Base-by-base conservation (phyloP, 2,329 filamentous ascomycete species). In the Sclerotinia spermophila region DNA sequence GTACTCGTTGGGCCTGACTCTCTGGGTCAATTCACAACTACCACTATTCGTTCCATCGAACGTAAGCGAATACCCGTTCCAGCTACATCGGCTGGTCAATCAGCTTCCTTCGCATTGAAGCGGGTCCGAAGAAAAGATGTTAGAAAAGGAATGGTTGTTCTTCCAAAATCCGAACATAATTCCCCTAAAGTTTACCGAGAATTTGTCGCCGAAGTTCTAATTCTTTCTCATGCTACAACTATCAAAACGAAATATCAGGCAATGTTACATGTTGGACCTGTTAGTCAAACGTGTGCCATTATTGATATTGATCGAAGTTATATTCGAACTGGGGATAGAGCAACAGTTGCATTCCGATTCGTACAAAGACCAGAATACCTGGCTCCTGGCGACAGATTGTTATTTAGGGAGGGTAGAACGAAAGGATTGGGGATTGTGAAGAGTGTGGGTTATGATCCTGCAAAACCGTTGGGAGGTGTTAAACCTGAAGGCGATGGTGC, bases 211-310 rank as follows among this genome's bases (percentile, higher is more conserved):
- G 92, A 95, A 89, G 96, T 99, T 1, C 85, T 99, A 33, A 98
- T 99, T 75, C 85, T 99, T 10, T 96, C 92, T 5, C 96, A 99
- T 78, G 94, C 95, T 0, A 99, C 96, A 0, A 99, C 96, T 58
- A 99, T 99, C 81, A 96, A 97, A 81, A 93, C 90, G 0, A 95
- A 94, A 77, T 99, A 99, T 75, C 96, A 99, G 83, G 96, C 96
- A 0, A 99, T 98, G 94, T 86, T 99, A 33, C 96, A 99, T 77
- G 94, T 99, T 6, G 96, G 96, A 0, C 92, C 96, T 0, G 92
- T 99, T 58, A 93, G 92, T 55, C 96, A 99, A 82, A 99, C 96
- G 0, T 99, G 96, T 79, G 90, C 94, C 17, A 97, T 99, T 79
- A 97, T 99, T 77, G 96, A 97, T 78, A 96, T 99, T 75, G 96